A percentile compares a stretch with the other conserved stretches of the same genome.
These are phyloP conservation scores for Cladosporium velox DNA, from an alignment of 2,329 filamentous ascomycete species.

Conservation along the genomic window DNA sequence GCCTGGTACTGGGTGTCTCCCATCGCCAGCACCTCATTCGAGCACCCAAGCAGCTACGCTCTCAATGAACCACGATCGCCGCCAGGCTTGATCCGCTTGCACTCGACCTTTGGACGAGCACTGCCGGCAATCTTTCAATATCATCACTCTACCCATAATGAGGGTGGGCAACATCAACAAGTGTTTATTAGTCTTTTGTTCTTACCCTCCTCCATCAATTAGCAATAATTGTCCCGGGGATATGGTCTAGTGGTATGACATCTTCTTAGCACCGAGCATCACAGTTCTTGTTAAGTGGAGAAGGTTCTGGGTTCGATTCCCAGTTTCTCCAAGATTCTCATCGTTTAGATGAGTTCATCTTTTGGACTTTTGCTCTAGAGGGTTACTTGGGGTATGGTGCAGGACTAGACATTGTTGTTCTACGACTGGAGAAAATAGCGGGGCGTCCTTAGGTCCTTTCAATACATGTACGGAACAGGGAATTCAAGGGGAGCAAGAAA, in stretches of 20 bases:
- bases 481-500: not conserved
- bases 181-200: too few relatives aligned
- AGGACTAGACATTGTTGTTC: not conserved
- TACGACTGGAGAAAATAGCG: not conserved
- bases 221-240: not conserved
- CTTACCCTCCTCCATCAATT: not conserved
- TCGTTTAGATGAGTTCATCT: not conserved
- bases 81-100: not conserved
- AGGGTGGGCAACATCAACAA: too few relatives aligned
- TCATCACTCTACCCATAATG: not conserved
- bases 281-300: not conserved
- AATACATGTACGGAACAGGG: not conserved
- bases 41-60: not conserved
- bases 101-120: not conserved
- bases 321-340: not conserved
- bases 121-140: not conserved
- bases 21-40: not conserved
- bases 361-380: not conserved
- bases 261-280: not conserved
- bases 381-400: too few relatives aligned
- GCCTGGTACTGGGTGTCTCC: not conserved
- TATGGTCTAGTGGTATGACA: not conserved
- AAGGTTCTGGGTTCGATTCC: not conserved
- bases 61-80: too few relatives aligned
- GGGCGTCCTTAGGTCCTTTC: not conserved